These are phyloP conservation scores for Trypanosoma avium DNA, from an alignment of 208 protist genomes.

Conservation along the genomic window DNA sequence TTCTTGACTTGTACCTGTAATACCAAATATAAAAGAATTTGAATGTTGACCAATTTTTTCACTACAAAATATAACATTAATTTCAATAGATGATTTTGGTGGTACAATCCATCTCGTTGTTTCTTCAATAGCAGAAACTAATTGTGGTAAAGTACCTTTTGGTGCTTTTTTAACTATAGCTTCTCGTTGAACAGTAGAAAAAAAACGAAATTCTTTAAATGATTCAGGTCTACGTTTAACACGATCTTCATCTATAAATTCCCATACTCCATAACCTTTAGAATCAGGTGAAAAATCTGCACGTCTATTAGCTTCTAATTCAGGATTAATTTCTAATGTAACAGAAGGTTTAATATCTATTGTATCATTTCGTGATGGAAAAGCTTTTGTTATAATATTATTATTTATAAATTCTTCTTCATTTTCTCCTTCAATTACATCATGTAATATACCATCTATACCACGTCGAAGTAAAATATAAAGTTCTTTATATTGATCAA, in stretches of 20 bases:
- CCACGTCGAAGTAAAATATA: conserved; percentile 18
- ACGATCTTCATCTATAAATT: conserved; percentile 32
- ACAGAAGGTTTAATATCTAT: neutral
- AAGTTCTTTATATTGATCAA: conserved; percentile 27
- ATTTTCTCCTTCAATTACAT: conserved; percentile 17
- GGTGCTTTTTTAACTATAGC: conserved; percentile 29
- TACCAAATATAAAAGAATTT: conserved; percentile 67
- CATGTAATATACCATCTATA: conserved; percentile 1
- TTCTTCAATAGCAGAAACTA: conserved; percentile 52
- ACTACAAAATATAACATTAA: conserved; percentile 86
- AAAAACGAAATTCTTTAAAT: conserved; percentile 64
- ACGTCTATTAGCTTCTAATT: neutral
- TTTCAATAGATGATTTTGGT: conserved; percentile 49
- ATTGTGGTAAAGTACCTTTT: conserved; percentile 28
- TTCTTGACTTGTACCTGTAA: conserved; percentile 73
- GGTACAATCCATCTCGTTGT: conserved; percentile 85
- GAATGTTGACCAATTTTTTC: conserved; percentile 40
- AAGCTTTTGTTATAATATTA: neutral
- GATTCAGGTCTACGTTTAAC: conserved; percentile 1
- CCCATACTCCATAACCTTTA: conserved; percentile 28
- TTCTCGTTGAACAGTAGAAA: conserved; percentile 68
- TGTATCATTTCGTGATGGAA: too few species aligned
- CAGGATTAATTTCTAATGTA: neutral
- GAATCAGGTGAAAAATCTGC: conserved; percentile 6
- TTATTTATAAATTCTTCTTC: conserved; percentile 9